phyloP scores from a whole-genome alignment of 1,139 yeast genomes.

The Yamadazyma buinensis region DNA sequence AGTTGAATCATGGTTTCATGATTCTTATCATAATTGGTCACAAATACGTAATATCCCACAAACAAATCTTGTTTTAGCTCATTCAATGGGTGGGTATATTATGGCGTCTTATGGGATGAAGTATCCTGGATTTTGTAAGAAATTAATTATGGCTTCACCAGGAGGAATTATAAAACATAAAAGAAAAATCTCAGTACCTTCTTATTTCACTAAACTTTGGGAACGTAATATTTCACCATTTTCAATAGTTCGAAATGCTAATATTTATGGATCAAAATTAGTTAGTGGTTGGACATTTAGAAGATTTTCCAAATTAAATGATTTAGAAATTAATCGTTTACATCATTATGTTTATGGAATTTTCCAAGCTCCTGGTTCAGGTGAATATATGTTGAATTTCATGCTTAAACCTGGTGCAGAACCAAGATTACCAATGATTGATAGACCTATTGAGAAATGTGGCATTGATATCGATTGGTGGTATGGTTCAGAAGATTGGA shows the following conservation, averaged over 20 bases:
- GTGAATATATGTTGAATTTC: slow-evolving; percentile 71
- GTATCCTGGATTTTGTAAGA: slow-evolving; percentile 42
- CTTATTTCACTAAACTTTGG: slow-evolving; percentile 66
- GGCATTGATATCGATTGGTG: slow-evolving; percentile 60
- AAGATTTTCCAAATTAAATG: slow-evolving; percentile 50
- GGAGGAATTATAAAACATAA: slow-evolving; percentile 58
- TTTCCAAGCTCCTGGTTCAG: slow-evolving; percentile 68
- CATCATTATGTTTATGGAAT: slow-evolving; percentile 70
- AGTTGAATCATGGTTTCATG: slow-evolving; percentile 54
- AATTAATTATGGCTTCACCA: slow-evolving; percentile 52
- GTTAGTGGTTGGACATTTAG: slow-evolving; percentile 78
- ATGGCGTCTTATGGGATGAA: slow-evolving; percentile 46
- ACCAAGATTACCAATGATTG: slow-evolving; percentile 60
- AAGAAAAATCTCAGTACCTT: slow-evolving; percentile 48
- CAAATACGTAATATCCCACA: slow-evolving; percentile 27
- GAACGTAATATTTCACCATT: slow-evolving; percentile 71
- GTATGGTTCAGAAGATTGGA: slow-evolving; percentile 78
- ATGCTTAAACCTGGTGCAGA: slow-evolving; percentile 72
- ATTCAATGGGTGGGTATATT: slow-evolving; percentile 63
- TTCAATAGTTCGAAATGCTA: slow-evolving; percentile 57
- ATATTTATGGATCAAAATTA: slow-evolving; percentile 64
- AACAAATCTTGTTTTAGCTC: slow-evolving; percentile 48
- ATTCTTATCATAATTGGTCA: slow-evolving; percentile 47
- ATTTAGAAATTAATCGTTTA: slow-evolving; percentile 38
- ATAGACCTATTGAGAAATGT: slow-evolving; percentile 44